These are phyloP conservation scores for Aquilaria yunnanensis DNA, from an alignment of 345 rosid genomes.

Conservation along the genomic window DNA sequence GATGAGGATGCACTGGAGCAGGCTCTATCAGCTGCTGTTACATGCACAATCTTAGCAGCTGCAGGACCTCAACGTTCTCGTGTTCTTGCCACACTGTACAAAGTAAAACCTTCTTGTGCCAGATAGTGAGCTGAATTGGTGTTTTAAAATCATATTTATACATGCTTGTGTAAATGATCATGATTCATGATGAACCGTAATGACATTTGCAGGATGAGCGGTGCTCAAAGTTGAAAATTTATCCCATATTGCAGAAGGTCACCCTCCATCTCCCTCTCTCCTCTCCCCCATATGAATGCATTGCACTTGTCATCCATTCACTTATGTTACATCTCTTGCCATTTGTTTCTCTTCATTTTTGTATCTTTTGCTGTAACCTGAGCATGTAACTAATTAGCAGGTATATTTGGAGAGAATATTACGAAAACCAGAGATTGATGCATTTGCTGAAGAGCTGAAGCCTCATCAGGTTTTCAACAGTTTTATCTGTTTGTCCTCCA, in stretches of 20 bases:
- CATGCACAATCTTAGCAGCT: conserved; percentile 93
- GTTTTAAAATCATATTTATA: background rate
- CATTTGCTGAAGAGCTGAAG: conserved; percentile 85
- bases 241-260: conserved; percentile 95
- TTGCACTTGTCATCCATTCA: background rate
- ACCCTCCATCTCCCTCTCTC: conserved; percentile 5
- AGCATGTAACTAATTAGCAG: conserved; percentile 29
- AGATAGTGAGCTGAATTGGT: conserved; percentile 1
- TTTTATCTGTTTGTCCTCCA: conserved; percentile 6
- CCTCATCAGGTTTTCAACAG: conserved; percentile 75
- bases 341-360: background rate
- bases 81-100: conserved; percentile 85
- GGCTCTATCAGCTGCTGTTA: conserved; percentile 93
- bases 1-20: conserved; percentile 94
- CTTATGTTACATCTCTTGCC: conserved; percentile 1
- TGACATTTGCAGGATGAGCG: conserved; percentile 94
- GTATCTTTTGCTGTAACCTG: conserved; percentile 3
- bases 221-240: conserved; percentile 88
- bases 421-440: conserved; percentile 95
- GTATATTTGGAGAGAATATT: conserved; percentile 93
- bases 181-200: conserved; percentile 87
- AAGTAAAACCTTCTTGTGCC: conserved; percentile 35
- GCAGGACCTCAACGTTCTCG: conserved; percentile 98
- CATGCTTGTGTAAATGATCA: conserved; percentile 15
- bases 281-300: background rate